Evolutionary conservation across 2,329 filamentous ascomycete genomes (phyloP), one percentile per base, ranked within the genome.

Genomic region (Paecilomyces sp.): DNA sequence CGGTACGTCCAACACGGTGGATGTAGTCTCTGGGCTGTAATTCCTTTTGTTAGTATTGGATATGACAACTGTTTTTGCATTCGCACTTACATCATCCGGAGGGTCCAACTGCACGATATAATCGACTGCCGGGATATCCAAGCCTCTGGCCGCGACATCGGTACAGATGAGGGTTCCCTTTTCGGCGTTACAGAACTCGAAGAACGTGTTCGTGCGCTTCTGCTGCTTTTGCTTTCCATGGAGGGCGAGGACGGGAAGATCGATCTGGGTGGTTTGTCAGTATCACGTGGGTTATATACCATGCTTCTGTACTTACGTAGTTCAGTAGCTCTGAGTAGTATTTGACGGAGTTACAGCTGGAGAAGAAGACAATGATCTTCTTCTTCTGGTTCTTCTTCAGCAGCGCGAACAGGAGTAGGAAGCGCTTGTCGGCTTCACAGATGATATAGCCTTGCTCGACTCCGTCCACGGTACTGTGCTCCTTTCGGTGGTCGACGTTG

Each of bases 151-250:
- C 54, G 94, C 94, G 64, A 99, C 94, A 70, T 99, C 94, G 0
- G 94, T 99, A 78, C 92, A 97, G 67, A 99, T 94, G 58, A 99
- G 77, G 0, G 90, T 96, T 25, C 93, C 94, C 65, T 89, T 85
- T 65, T 87, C 87, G 18, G 92, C 88, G 69, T 92, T 92, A 71
- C 86, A 88, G 74, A 99, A 99, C 74, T 97, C 93, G 75, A 97
- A 99, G 75, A 99, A 99, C 0, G 92, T 96, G 72, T 95, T 96
- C 25, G 94, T 99, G n/a, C 94, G 90, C 76, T 96, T 96, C 77
- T 97, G 92, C 77, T 99, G 94, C 78, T 99, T 99, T 78, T 96
- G 91, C 79, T 99, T 97, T 66, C 92, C 94, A 75, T 95, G 91
- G 7, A 96, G 82, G 67, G 91, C 89, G 52, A 96, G 83, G 2